A percentile compares a stretch with the other conserved stretches of the same genome.
These are phyloP conservation scores for Capsicum pubescens DNA, from an alignment of 257 asterid species.

Conservation along the genomic window DNA sequence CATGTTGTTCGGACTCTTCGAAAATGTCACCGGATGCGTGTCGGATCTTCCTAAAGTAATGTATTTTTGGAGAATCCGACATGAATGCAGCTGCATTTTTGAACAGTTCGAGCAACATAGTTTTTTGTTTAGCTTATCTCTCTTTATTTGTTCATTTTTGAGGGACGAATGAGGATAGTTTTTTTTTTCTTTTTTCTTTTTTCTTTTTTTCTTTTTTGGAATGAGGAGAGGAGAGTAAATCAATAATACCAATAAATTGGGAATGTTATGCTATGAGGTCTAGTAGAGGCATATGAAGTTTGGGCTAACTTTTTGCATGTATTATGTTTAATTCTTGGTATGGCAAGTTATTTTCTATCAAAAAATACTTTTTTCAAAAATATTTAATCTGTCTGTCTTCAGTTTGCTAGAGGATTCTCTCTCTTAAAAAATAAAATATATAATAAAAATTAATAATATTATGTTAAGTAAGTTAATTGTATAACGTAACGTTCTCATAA, in stretches of 20 bases:
- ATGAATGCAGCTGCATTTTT: no score
- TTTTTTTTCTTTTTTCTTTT: not conserved
- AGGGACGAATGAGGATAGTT: not conserved
- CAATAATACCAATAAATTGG: constrained; percentile 14
- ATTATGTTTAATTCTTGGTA: not conserved
- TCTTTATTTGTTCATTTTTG: not conserved
- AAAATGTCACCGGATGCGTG: not conserved
- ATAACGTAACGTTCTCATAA: no score
- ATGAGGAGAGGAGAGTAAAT: not conserved
- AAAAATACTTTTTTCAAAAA: not conserved
- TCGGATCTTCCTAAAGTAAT: no score
- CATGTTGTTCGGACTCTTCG: not conserved
- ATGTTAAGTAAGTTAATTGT: no score
- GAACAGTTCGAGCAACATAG: not conserved
- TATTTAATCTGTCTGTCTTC: not conserved
- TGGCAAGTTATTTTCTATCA: not conserved
- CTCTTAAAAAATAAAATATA: no score
- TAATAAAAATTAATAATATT: no score
- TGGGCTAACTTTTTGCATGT: not conserved
- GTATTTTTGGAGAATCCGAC: no score
- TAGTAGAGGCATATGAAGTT: not conserved
- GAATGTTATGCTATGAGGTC: not conserved
- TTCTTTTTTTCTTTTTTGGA: not conserved
- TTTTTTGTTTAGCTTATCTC: not conserved
- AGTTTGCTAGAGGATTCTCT: not conserved